phyloP scores from a whole-genome alignment of 2,329 filamentous ascomycete genomes.

The Fusarium brachygibbosum region DNA sequence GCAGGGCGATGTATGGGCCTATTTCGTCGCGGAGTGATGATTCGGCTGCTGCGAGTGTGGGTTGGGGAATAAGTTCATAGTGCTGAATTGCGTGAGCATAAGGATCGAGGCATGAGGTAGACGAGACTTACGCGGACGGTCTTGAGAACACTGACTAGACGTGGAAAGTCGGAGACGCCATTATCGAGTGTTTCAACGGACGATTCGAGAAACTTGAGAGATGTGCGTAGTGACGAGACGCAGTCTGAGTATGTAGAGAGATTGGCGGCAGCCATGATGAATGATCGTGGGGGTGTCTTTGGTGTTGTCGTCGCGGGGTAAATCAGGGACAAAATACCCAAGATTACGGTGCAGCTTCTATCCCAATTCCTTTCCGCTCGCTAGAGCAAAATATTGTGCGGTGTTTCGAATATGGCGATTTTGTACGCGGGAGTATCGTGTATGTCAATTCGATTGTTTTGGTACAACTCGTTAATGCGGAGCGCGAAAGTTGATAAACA shows the following conservation, averaged over 20 bases:
- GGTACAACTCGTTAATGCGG: constrained; percentile 6
- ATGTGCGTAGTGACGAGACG: constrained; percentile 70
- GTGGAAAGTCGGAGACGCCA: constrained; percentile 70
- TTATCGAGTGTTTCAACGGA: constrained; percentile 69
- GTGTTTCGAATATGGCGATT: background rate
- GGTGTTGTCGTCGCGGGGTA: constrained; percentile 30
- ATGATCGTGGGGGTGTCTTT: constrained; percentile 16
- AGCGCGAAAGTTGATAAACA: constrained; percentile 29
- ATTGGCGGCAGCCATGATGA: constrained; percentile 45
- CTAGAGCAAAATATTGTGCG: too few species aligned
- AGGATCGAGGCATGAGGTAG: background rate
- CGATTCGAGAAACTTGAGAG: constrained; percentile 72
- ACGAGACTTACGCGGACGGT: constrained; percentile 65
- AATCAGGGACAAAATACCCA: background rate
- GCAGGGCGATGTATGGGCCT: constrained; percentile 83
- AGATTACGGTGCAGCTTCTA: background rate
- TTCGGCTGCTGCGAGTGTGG: constrained; percentile 84
- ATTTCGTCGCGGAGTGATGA: constrained; percentile 88
- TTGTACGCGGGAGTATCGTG: background rate
- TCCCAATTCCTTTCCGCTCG: background rate
- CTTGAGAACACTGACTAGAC: constrained; percentile 68
- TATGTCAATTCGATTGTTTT: constrained; percentile 9
- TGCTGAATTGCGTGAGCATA: constrained; percentile 67
- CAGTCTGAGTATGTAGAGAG: constrained; percentile 66
- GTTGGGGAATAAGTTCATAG: constrained; percentile 92